Evolutionary conservation across 805 yeast species (phyloP).

Genomic region (Barnettozyma siamensis): DNA sequence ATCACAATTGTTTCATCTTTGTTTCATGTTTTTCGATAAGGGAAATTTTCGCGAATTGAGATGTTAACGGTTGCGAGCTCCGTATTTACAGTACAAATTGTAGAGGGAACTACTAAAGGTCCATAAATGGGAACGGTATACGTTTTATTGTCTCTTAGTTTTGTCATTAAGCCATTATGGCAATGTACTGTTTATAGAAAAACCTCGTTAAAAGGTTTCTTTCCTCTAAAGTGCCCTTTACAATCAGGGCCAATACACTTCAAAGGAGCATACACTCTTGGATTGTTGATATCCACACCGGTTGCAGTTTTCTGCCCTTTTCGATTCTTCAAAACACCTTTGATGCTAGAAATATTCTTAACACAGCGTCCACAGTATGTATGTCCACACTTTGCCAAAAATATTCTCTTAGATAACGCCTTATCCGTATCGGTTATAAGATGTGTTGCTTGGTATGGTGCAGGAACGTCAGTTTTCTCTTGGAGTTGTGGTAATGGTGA

Average conservation of each 20-base stretch:
- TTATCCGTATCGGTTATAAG: constrained; percentile 48
- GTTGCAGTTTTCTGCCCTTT: constrained; percentile 16
- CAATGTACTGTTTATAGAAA: constrained; percentile 27
- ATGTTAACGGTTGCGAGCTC: no score
- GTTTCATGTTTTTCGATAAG: background rate
- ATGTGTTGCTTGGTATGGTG: constrained; percentile 60
- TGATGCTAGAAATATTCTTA: constrained; percentile 48
- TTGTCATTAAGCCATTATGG: no score
- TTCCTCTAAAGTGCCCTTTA: constrained; percentile 35
- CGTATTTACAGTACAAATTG: no score
- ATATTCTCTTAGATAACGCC: constrained; percentile 60
- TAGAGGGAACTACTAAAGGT: no score
- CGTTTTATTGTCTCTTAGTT: no score
- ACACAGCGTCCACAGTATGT: constrained; percentile 83
- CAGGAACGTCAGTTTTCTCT: constrained; percentile 34
- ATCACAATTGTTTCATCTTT: background rate
- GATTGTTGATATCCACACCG: constrained; percentile 25
- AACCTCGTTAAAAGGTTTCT: constrained; percentile 50
- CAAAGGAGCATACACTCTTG: constrained; percentile 47
- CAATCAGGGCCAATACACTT: constrained; percentile 55
- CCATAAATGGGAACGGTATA: no score
- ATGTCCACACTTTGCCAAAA: constrained; percentile 73
- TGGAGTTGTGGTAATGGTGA: constrained; percentile 27
- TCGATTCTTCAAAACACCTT: constrained; percentile 15
- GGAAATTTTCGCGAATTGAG: background rate